Evolutionary conservation across 1,139 yeast genomes (phyloP).

Genomic region (Yamadazyma epiphylla): DNA sequence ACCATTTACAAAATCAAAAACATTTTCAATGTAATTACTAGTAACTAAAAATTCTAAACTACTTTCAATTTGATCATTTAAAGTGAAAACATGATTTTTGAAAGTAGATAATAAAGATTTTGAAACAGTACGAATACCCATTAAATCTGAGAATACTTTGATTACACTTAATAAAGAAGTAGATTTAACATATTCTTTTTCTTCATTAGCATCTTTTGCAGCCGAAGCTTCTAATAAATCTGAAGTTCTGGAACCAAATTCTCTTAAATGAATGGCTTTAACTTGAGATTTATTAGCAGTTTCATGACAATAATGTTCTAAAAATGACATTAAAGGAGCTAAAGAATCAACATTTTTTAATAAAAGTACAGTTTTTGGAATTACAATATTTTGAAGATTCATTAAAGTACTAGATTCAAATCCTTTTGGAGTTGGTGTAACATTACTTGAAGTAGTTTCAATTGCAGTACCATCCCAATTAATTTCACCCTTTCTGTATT

Average conservation of each 20-base stretch:
- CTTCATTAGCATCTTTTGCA: conserved; percentile 13
- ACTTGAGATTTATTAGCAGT: conserved; percentile 25
- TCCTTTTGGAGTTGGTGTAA: conserved; percentile 14
- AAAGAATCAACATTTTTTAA: conserved; percentile 30
- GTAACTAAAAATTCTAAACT: conserved; percentile 23
- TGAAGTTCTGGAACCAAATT: conserved; percentile 63
- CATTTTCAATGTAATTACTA: conserved; percentile 19
- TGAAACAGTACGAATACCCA: conserved; percentile 48
- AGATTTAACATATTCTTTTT: conserved; percentile 30
- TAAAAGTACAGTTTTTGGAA: conserved; percentile 24
- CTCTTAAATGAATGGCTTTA: conserved; percentile 55
- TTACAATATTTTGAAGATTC: conserved; percentile 19
- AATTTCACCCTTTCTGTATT: conserved; percentile 35
- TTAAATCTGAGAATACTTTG: conserved; percentile 49
- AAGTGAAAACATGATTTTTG: conserved; percentile 23
- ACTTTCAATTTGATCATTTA: conserved; percentile 28
- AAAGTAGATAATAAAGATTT: conserved; percentile 49
- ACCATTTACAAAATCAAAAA: conserved; percentile 11
- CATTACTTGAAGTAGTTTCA: conserved; percentile 15
- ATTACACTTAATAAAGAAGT: conserved; percentile 51
- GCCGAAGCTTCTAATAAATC: conserved; percentile 63
- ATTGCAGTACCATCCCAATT: conserved; percentile 34
- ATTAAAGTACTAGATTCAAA: conserved; percentile 11
- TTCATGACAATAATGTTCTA: conserved; percentile 13
- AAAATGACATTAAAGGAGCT: conserved; percentile 29